These are phyloP conservation scores for Phyllosticta capitalensis DNA, from an alignment of 2,329 filamentous ascomycete species.

Conservation along the genomic window DNA sequence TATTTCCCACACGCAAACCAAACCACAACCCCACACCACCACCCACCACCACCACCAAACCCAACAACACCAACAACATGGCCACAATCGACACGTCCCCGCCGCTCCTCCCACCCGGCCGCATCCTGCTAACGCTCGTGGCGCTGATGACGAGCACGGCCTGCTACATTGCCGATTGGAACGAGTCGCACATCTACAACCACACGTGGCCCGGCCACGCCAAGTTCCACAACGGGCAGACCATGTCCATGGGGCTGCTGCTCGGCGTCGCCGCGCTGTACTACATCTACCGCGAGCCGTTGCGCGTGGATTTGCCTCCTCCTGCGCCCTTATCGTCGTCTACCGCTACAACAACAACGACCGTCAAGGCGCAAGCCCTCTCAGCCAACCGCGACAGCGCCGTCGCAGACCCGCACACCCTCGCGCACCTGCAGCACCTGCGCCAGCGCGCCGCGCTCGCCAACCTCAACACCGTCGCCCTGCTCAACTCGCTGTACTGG, in stretches of 20 bases:
- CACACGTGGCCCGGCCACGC: constrained; percentile 42
- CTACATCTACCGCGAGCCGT: constrained; percentile 21
- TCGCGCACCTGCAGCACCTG: background rate
- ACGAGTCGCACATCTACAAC: constrained; percentile 39
- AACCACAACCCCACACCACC: background rate
- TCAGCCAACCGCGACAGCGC: background rate
- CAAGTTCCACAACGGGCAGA: constrained; percentile 45
- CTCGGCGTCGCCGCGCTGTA: constrained; percentile 32
- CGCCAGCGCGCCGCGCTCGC: constrained; percentile 1
- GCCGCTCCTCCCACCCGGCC: constrained; percentile 14
- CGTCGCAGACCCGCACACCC: too few relatives aligned
- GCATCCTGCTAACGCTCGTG: constrained; percentile 21
- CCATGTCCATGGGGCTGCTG: constrained; percentile 38
- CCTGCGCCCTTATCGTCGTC: background rate
- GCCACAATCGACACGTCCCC: background rate
- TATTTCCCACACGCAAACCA: too few relatives aligned
- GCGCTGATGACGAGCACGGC: constrained; percentile 24
- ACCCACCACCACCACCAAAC: background rate
- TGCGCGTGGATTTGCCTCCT: background rate
- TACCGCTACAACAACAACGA: background rate
- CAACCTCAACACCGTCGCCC: constrained; percentile 9
- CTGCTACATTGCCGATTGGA: constrained; percentile 28
- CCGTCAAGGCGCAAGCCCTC: background rate
- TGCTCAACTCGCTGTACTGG: constrained; percentile 37
- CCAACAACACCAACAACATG: background rate